These are phyloP conservation scores for Blepharisma stoltei DNA, from an alignment of 73 alveolate species.

Conservation along the genomic window DNA sequence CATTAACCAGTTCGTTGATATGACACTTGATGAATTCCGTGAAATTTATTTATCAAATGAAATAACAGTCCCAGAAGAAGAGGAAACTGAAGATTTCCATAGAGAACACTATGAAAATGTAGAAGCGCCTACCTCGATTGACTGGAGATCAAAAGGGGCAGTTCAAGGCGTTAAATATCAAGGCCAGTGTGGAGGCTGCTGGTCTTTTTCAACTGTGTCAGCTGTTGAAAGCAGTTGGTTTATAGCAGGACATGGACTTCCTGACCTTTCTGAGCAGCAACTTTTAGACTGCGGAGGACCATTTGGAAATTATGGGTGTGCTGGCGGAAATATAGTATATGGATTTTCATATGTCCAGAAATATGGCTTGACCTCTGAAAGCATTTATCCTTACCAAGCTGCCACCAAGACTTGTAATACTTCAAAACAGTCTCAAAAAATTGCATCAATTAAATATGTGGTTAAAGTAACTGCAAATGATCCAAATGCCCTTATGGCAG, in stretches of 20 bases:
- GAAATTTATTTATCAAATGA: constrained; percentile 31
- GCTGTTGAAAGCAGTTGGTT: constrained; percentile 44
- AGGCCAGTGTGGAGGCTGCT: constrained; percentile 60
- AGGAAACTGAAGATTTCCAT: neutral
- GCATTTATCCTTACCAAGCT: constrained; percentile 58
- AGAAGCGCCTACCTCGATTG: constrained; percentile 23
- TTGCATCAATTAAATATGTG: neutral
- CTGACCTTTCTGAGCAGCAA: constrained; percentile 29
- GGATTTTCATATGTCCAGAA: constrained; percentile 61
- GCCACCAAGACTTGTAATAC: constrained; percentile 24
- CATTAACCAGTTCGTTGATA: constrained; percentile 56
- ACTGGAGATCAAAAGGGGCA: constrained; percentile 39
- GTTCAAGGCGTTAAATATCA: constrained; percentile 45
- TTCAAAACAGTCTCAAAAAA: neutral
- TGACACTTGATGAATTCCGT: constrained; percentile 50
- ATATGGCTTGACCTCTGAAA: constrained; percentile 34
- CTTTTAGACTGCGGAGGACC: constrained; percentile 37
- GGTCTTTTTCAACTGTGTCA: constrained; percentile 53
- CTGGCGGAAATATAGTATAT: constrained; percentile 70
- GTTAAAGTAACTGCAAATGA: constrained; percentile 27
- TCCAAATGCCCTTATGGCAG: constrained; percentile 4
- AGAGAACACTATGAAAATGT: neutral
- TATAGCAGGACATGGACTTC: neutral
- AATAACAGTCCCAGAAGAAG: neutral
- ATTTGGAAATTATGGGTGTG: constrained; percentile 28